Base-by-base conservation (phyloP, 108 stramenopile genomes). In the Skeletonema tropicum region DNA sequence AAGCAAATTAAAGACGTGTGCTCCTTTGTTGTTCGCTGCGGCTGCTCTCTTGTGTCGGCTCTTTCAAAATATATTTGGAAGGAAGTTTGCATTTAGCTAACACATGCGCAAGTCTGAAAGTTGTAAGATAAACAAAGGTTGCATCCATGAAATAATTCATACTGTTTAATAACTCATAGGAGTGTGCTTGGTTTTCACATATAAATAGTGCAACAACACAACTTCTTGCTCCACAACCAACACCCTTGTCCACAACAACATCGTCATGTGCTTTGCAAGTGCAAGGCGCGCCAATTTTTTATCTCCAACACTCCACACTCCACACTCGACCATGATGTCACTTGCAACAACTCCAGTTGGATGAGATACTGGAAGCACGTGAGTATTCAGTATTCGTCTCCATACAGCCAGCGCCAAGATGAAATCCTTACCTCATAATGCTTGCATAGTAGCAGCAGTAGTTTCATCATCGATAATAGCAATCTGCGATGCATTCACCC, bases 1-100 rank as follows among this genome's bases (percentile, higher is more conserved):
- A 96, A 69, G 75, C 70, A 55, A 23, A 55, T 21, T 55, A 55
- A 55, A 23, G 23, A 23, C 23, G n/a, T 55, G 25, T 55, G 52
- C 48, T 23, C 19, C 52, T 55, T 55, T 23, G 23, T 55, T 55
- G 52, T 55, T 55, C 0, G 23, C 52, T 10, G 52, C 52, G n/a
- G 42, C 42, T 45, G 42, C 23, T 25, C 52, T 23, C 23, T 55
- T 29, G 26, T 23, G 23, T 55, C 52, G 23, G 23, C 23, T 23
- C 52, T 55, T 25, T 23, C 23, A 11, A 23, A 21, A 55, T 55
- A 8, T 23, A n/a, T 45, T 45, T n/a, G n/a, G 42, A 45, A 45
- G 3, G 42, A 45, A n/a, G 15, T 45, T 45, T 3, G 26, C 26
- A 29, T 29, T 11, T 45, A n/a, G 42, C 15, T n/a, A 15, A 45